Evolutionary conservation across 441 rosid species (phyloP).

Genomic region (Erysimum pusillum): DNA sequence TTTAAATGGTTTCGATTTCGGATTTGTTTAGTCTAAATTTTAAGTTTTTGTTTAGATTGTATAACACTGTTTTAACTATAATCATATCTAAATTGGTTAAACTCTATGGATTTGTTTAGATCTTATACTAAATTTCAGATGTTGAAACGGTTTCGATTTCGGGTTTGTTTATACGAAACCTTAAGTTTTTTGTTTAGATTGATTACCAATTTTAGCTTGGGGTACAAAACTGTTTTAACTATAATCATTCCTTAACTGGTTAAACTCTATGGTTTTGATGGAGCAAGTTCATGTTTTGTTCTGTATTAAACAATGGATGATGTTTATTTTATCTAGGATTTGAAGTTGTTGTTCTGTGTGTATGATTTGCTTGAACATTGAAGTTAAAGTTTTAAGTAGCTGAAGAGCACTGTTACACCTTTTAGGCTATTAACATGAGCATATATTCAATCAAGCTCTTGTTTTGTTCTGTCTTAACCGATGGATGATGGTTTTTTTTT

Average conservation of each 20-base stretch:
- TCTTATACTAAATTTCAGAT: neutral
- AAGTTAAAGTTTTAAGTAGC: neutral
- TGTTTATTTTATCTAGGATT: neutral
- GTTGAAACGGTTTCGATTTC: too few relatives aligned
- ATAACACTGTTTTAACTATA: neutral
- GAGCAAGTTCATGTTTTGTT: neutral
- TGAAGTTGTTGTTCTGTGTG: too few relatives aligned
- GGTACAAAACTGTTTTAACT: too few relatives aligned
- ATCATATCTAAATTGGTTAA: neutral
- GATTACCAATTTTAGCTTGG: too few relatives aligned
- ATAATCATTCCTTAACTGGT: too few relatives aligned
- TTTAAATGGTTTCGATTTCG: neutral
- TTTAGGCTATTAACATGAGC: neutral
- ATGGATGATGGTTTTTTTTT: neutral
- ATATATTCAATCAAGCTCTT: neutral
- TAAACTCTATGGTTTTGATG: too few relatives aligned
- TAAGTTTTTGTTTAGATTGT: neutral
- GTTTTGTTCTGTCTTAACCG: neutral
- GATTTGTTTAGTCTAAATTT: too few relatives aligned
- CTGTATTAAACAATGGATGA: neutral
- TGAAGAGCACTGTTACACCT: neutral
- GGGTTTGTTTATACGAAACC: too few relatives aligned
- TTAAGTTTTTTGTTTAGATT: too few relatives aligned
- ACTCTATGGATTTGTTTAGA: neutral
- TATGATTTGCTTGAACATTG: neutral